Evolutionary conservation across 2,329 filamentous ascomycete species (phyloP), one percentile per base, ranked within the genome.

Genomic region (Aspergillus glaucus): DNA sequence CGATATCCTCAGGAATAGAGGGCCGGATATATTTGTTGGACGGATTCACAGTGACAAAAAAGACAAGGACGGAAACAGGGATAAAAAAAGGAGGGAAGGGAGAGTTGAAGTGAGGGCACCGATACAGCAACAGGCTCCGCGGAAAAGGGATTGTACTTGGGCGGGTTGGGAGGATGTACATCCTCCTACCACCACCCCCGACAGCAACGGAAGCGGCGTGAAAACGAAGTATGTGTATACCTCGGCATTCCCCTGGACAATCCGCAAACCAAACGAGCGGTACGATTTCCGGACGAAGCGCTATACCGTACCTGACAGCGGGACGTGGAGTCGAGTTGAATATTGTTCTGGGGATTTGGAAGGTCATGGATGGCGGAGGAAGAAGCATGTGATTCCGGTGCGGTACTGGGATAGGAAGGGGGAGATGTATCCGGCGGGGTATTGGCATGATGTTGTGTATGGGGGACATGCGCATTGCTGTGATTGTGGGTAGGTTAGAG

Each of bases 1-100:
- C 17, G 67, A 75, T 43, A 57, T 73, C 46, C 39, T 72, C 14
- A 64, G 53, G 6, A 65, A 64, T 32, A 67, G 63, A 48, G 72
- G 71, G 1, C 70, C 72, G 10, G 72, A 74, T 55, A 68, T 74
- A 4, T 73, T 67, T 32, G 57, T 74, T n/a, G 65, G 61, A 6
- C 52, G 45, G 12, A 57, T 66, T 40, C 45, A 50, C 8, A 40
- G 17, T 6, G 14, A 12, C 15, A 17, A 15, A 6, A 39, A n/a
- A 7, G 34, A 39, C 36, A 6, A 9, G 36, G 14, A 22, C 28
- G 41, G 8, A 9, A 26, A 4, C 45, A 40, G 22, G 49, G 48
- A 26, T 47, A 21, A 4, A 4, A 40, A 40, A 9, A 40, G 6
- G 17, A 17, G 19, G 10, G 37, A 15, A 10, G 34, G 37, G 10